Base-by-base conservation (phyloP, 2,329 filamentous ascomycete genomes). In the Stagonosporopsis cucurbitacearum region DNA sequence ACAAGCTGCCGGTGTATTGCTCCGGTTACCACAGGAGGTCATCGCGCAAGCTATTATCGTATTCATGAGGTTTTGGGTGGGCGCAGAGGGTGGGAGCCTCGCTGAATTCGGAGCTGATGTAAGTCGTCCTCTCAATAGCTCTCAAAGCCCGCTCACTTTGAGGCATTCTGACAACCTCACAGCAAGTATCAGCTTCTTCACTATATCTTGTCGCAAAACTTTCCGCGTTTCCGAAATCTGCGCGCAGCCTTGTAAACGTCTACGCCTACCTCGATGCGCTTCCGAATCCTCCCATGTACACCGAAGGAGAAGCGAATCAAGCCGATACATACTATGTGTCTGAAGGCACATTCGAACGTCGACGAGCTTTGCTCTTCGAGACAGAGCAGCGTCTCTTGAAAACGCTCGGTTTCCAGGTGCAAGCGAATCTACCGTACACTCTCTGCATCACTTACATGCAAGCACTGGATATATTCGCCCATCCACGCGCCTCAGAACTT, bases 401-500 rank as follows among this genome's bases (percentile, higher is more conserved):
- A 57, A 82, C 86, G 0, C 81, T 97, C 0, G 87, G 88, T 13
- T 98, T 96, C 75, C 85, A 96, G 67, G 90, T 88, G 1, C 91
- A 95, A 64, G 91, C 96, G 11, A 87, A 91, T 1, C 82, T 97
- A 0, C 95, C 95, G 0, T 91, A 98, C 70, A 85, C 90, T 0
- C 84, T 98, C 13, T 91, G 91, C 55, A 84, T 98, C 54, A 97
- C 93, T 6, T 99, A 98, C 72, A 85, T 98, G 1, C 94, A 98
- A 77, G 89, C 93, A 0, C 84, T 99, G 17, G 91, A 92, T 55
- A 88, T 90, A 43, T 82, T 87, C 59, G 66, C 70, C 2, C 64
- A 71, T 22, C 66, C 70, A 2, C 72, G 73, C 37, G 79, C 77
- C 2, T 77, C 84, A 0, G 77, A 77, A 6, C 80, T 96, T 2